Evolutionary conservation across 2,329 filamentous ascomycete species (phyloP), one percentile per base, ranked within the genome.

Genomic region (Calonectria hongkongensis): DNA sequence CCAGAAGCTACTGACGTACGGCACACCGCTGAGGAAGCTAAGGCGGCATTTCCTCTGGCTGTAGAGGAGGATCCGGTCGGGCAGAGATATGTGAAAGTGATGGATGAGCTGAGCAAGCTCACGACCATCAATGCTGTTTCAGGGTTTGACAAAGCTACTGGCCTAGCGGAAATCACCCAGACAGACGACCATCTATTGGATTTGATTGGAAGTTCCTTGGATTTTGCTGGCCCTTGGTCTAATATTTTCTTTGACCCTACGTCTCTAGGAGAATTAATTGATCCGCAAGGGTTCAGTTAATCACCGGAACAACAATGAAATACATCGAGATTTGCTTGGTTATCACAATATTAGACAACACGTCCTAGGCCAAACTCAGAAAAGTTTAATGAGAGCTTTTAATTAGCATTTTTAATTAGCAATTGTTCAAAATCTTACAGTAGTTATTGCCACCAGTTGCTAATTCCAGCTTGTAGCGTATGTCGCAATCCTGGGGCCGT

Each of bases 201-300:
- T 54, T 33, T 54, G 16, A 33, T 15, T 4, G 28, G 16, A 4
- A 33, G 50, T n/a, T 54, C 27, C 2, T 33, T 54, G 50, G 50
- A 54, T n/a, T 10, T 54, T 10, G 25, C 30, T 15, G 50, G 50
- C 27, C 50, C 28, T n/a, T 54, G 50, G 50, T 54, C 50, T 15
- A 54, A 54, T 33, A n/a, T 54, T 2, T 54, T 54, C 28, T 54
- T 54, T 7, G 50, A 54, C 18, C 50, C 50, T n/a, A 54, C 50
- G 13, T 27, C 50, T 15, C 27, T 54, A 1, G 50, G 50, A 5
- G 50, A 54, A 27, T 9, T 54, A 27, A 6, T 33, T 54, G 15
- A 54, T 28, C 27, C 50, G n/a, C 27, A 27, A 54, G 50, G 27
- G 15, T 33, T 33, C 18, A 30, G 4, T 10, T 7, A 54, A 6